Evolutionary conservation across 306 rosid species (phyloP).

Genomic region (Cicer judaicum): DNA sequence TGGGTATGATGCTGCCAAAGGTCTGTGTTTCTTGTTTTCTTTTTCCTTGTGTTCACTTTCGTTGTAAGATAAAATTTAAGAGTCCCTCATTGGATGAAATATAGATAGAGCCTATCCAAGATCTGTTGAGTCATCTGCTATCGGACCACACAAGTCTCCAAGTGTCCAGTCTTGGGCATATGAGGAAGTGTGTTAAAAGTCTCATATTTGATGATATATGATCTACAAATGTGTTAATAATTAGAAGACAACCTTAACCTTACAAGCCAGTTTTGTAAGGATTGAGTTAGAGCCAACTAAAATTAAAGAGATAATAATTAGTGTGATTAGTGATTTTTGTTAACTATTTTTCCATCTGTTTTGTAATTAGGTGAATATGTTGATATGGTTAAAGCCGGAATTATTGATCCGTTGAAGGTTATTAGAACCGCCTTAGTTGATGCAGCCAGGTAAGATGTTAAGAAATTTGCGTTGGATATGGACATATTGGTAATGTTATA

Average conservation of each 20-base stretch:
- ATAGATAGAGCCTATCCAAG: too few relatives aligned
- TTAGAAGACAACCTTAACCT: too few relatives aligned
- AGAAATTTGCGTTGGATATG: neutral
- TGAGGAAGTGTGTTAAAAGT: too few relatives aligned
- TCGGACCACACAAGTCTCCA: too few relatives aligned
- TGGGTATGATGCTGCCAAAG: conserved; percentile 99
- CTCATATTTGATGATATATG: too few relatives aligned
- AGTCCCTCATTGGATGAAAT: too few relatives aligned
- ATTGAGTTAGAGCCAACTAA: too few relatives aligned
- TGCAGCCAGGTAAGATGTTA: conserved; percentile 76
- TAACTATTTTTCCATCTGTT: neutral
- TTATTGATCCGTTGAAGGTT: conserved; percentile 93
- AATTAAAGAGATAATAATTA: too few relatives aligned
- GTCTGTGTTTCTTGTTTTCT: conserved; percentile 48
- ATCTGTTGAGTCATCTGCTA: too few relatives aligned
- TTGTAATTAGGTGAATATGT: conserved; percentile 81
- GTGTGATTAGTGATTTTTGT: neutral
- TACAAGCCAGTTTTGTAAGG: too few relatives aligned
- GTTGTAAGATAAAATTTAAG: neutral
- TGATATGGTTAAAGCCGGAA: conserved; percentile 90
- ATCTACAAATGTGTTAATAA: too few relatives aligned
- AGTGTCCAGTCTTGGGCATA: too few relatives aligned
- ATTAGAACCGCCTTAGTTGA: conserved; percentile 95
- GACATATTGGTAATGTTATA: neutral
- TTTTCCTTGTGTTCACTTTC: neutral